phyloP scores from a whole-genome alignment of 1,284 basidiomycete genomes.

The Sporisorium iseilematis-ciliati region DNA sequence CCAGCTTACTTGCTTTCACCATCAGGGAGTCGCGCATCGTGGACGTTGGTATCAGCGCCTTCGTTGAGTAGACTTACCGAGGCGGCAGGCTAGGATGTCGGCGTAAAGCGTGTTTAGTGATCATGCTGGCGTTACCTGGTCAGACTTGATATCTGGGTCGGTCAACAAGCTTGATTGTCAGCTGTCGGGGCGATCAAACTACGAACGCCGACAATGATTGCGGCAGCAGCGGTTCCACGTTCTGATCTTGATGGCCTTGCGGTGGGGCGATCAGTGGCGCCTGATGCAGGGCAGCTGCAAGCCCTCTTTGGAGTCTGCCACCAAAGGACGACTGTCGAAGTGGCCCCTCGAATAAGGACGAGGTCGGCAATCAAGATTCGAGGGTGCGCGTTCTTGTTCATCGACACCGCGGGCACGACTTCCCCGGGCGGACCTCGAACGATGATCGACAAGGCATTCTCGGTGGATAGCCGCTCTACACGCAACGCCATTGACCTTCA shows the following conservation, averaged over 20 bases:
- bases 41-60: not conserved
- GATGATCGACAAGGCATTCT: constrained; percentile 21
- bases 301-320: no score
- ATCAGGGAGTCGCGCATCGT: not conserved
- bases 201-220: constrained; percentile 1
- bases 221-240: constrained; percentile 8
- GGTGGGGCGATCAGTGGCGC: constrained; percentile 1
- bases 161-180: not conserved
- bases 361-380: not conserved
- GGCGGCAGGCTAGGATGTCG: not conserved
- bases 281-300: not conserved
- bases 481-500: not conserved
- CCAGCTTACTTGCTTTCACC: not conserved
- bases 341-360: not conserved
- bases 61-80: not conserved
- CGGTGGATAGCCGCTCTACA: not conserved
- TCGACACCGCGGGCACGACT: not conserved
- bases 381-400: not conserved
- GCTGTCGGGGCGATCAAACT: not conserved
- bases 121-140: not conserved
- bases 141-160: constrained; percentile 1
- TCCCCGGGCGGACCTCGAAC: not conserved
- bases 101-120: not conserved
- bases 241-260: constrained; percentile 3
- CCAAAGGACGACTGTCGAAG: no score